Percentiles rank a stretch among this genome's conserved stretches.
Conservation (phyloP, 1,139 yeast genomes). For the Magnusiomyces sp. region DNA sequence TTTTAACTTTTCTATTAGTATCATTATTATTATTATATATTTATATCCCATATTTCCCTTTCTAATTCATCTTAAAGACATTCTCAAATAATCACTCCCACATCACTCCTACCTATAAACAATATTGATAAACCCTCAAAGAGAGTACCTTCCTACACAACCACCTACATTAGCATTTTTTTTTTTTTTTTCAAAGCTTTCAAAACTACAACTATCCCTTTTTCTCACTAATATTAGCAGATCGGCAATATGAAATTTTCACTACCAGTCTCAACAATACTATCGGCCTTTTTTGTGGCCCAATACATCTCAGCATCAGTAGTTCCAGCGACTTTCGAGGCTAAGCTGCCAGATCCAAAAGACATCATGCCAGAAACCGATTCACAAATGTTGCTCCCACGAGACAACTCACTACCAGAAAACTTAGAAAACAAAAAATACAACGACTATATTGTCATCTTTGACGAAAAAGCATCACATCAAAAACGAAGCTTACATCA, state of each 20-base stretch:
- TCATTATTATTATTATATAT: neutral
- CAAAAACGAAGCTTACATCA: conserved; percentile 14
- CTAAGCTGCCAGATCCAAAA: neutral
- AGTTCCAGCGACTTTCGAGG: neutral
- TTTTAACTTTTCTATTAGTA: neutral
- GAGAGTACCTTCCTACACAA: too few species aligned
- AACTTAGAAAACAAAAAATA: neutral
- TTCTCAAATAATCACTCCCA: neutral
- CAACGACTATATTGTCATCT: conserved; percentile 10
- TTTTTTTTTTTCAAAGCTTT: too few species aligned
- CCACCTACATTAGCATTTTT: too few species aligned
- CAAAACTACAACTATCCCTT: too few species aligned
- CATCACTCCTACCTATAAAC: too few species aligned
- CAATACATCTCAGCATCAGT: neutral
- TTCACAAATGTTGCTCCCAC: neutral
- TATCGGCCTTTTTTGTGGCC: neutral
- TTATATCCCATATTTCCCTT: neutral
- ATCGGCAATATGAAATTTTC: conserved; percentile 6
- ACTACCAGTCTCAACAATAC: neutral
- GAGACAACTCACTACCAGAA: neutral
- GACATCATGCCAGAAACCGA: neutral
- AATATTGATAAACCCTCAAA: too few species aligned
- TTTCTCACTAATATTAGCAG: too few species aligned
- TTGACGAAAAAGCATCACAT: conserved; percentile 5
- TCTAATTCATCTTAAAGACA: neutral